phyloP scores from a whole-genome alignment of 1,139 yeast genomes.

The Suhomyces terraborum region DNA sequence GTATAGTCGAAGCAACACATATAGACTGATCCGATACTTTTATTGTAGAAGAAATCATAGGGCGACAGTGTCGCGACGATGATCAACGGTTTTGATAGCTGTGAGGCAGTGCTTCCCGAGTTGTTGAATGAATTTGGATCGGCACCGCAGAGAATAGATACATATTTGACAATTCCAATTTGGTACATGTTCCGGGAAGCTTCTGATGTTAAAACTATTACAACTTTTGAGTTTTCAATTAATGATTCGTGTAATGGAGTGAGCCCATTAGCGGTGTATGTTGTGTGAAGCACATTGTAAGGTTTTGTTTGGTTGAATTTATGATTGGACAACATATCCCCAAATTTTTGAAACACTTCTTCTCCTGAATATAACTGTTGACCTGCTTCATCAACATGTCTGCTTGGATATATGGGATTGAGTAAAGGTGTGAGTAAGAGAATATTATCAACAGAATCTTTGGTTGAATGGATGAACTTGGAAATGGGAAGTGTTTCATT shows the following conservation, averaged over 20 bases:
- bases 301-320: slow-evolving; percentile 28
- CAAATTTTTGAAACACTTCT: slow-evolving; percentile 57
- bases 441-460: slow-evolving; percentile 33
- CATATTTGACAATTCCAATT: slow-evolving; percentile 63
- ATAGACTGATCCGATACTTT: slow-evolving; percentile 58
- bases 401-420: slow-evolving; percentile 40
- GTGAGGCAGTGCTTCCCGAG: slow-evolving; percentile 23
- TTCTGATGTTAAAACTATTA: slow-evolving; percentile 62
- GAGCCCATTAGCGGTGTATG: slow-evolving; percentile 67
- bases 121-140: slow-evolving; percentile 40
- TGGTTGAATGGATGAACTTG: slow-evolving; percentile 33
- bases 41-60: slow-evolving; percentile 59
- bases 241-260: slow-evolving; percentile 59
- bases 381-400: slow-evolving; percentile 16
- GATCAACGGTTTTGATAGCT: slow-evolving; percentile 52
- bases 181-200: slow-evolving; percentile 67
- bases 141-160: slow-evolving; percentile 56
- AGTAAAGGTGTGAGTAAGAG: slow-evolving; percentile 56
- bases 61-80: slow-evolving; percentile 68
- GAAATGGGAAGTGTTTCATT: slow-evolving; percentile 55
- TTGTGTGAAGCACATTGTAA: slow-evolving; percentile 59
- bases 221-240: slow-evolving; percentile 56
- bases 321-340: slow-evolving; percentile 42
- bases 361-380: slow-evolving; percentile 50
- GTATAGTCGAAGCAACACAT: slow-evolving; percentile 67